phyloP scores from a whole-genome alignment of 257 asterid genomes.

The Scutellaria galericulata region DNA sequence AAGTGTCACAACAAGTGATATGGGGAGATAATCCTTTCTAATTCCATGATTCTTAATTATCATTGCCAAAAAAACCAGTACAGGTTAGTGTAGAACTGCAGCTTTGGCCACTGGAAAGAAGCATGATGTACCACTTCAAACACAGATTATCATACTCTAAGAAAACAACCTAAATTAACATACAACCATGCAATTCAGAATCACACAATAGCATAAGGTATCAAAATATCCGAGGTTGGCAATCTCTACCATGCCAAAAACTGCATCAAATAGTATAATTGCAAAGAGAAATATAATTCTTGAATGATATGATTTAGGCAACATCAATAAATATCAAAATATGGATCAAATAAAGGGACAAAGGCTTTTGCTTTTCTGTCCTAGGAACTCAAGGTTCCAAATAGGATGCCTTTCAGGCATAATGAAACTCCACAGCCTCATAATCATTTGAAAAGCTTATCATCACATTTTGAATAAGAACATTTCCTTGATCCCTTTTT shows the following conservation, averaged over 20 bases:
- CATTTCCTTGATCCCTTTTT: slow-evolving; percentile 6
- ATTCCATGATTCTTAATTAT: not conserved
- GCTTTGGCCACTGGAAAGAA: slow-evolving; percentile 4
- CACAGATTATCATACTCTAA: not conserved
- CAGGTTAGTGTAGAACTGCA: not conserved
- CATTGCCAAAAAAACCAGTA: not conserved
- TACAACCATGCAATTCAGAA: slow-evolving; percentile 1
- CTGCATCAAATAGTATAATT: not conserved
- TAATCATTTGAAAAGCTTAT: slow-evolving; percentile 5
- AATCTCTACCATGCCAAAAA: slow-evolving; percentile 24
- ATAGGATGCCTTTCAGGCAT: not conserved
- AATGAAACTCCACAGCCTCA: slow-evolving; percentile 15
- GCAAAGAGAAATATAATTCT: not conserved
- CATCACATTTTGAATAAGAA: not conserved
- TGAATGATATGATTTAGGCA: not conserved
- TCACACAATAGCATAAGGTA: not conserved
- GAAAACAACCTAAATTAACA: slow-evolving; percentile 6
- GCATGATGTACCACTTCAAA: slow-evolving; percentile 9
- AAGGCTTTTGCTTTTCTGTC: no score
- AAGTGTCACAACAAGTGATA: slow-evolving; percentile 1
- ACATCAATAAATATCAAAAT: not conserved
- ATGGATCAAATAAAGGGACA: no score
- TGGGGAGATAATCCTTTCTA: slow-evolving; percentile 12
- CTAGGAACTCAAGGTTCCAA: no score
- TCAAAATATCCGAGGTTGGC: not conserved